Evolutionary conservation across 2,329 filamentous ascomycete genomes (phyloP), one percentile per base, ranked within the genome.

Genomic region (Phaeosphaeriaceae sp.): DNA sequence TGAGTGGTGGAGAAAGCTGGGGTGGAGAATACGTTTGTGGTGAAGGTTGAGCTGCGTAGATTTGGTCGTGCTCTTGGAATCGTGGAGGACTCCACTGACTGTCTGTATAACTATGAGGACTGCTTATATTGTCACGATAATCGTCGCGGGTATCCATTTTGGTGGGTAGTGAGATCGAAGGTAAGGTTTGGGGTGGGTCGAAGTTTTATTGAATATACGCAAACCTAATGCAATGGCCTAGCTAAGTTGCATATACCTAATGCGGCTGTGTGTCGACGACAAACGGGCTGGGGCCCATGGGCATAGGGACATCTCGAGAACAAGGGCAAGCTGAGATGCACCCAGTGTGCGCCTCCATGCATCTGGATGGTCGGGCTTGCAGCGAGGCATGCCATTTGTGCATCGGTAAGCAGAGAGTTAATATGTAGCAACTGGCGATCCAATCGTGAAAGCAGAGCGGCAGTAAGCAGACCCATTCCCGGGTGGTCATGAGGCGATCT

Each of bases 41-140:
- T 26, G 41, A 52, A 30, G 12, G 46, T 30, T 46, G 45, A 37
- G 48, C 37, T 29, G 48, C n/a, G 30, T 61, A 45, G 21, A 58
- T 57, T 28, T 56, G 48, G 33, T 65, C 57, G 16, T 52, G 40
- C 16, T 65, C 62, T 18, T 56, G 53, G n/a, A 63, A 64, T 8
- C 49, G 52, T 32, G 58, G 56, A 32, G 59, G 49, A 41, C 46
- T 64, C 60, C 57, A 64, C 38, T 60, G 56, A n/a, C 52, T 40
- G 3, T 61, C 52, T 13, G 46, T 48, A 29, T 54, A 50, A 9
- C 48, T 54, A 17, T 16, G 42, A 34, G 53, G 46, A 34, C 48
- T 61, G 33, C 38, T 53, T 41, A 51, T 39, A 15, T 54, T 53
- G 30, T 59, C 54, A 26, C 42, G 51, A 26, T 54, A 41, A 28